A percentile compares a stretch with the other conserved stretches of the same genome.
Evolutionary conservation across 177 flowering plant species (phyloP).

Genomic region (Tripterygium wilfordii): DNA sequence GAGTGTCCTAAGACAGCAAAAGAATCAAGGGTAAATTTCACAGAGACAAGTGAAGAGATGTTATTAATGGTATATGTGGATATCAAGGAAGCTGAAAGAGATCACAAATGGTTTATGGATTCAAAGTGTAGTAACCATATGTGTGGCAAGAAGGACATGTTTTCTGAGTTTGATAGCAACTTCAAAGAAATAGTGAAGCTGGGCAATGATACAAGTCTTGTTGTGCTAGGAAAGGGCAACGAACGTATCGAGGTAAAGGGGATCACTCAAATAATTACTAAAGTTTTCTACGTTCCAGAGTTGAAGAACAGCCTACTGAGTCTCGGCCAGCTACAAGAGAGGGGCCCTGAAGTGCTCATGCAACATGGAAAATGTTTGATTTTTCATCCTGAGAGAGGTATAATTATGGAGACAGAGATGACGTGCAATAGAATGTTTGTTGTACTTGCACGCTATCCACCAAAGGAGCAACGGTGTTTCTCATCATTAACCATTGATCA

Average conservation of each 20-base stretch:
- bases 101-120: conserved; percentile 18
- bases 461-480: conserved; percentile 1
- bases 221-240: conserved; percentile 7
- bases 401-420: conserved; percentile 4
- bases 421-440: not conserved
- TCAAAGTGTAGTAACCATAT: conserved; percentile 20
- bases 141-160: conserved; percentile 11
- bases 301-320: conserved; percentile 12
- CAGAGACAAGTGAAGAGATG: conserved; percentile 11
- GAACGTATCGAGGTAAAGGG: conserved; percentile 5
- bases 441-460: not conserved
- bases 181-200: conserved; percentile 5
- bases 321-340: conserved; percentile 14
- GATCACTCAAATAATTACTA: not conserved
- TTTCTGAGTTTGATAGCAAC: conserved; percentile 5
- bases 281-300: conserved; percentile 10
- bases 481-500: conserved; percentile 2
- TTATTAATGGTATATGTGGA: conserved; percentile 16
- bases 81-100: conserved; percentile 1
- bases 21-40: conserved; percentile 9
- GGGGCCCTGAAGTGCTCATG: not conserved
- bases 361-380: conserved; percentile 2
- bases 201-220: conserved; percentile 6
- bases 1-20: not conserved
- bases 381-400: conserved; percentile 4